A percentile compares a stretch with the other conserved stretches of the same genome.
These are phyloP conservation scores for Eleusine indica DNA, from an alignment of 176 grass and related monocot genomes.

Conservation along the genomic window DNA sequence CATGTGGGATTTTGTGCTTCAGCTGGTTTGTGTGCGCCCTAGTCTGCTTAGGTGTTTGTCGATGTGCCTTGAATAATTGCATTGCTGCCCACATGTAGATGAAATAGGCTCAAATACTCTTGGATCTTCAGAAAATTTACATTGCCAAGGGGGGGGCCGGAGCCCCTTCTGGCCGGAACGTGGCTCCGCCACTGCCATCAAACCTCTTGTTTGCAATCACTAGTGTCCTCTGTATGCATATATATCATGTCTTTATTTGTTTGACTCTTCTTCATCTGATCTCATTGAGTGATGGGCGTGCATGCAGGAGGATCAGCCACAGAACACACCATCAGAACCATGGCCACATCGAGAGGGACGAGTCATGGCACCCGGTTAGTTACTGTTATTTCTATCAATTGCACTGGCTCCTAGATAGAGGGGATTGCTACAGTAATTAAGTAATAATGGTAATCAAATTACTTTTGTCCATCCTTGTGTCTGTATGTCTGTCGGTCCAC, in stretches of 20 bases:
- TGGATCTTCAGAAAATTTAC: too few relatives aligned
- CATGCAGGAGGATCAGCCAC: conserved; percentile 91
- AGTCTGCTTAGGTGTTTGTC: too few relatives aligned
- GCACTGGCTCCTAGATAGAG: neutral
- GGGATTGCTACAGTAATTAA: neutral
- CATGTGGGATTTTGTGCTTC: too few relatives aligned
- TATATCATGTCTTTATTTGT: neutral
- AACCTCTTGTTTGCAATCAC: neutral
- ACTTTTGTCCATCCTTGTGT: neutral
- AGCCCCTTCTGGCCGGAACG: too few relatives aligned
- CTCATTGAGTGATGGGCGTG: neutral
- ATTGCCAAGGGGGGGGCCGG: too few relatives aligned
- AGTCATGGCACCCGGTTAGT: conserved; percentile 93
- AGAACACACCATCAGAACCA: conserved; percentile 93
- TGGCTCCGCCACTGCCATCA: neutral
- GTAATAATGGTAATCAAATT: neutral
- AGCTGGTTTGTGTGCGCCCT: too few relatives aligned
- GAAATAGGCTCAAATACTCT: too few relatives aligned
- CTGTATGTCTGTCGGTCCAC: neutral
- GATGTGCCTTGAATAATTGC: too few relatives aligned
- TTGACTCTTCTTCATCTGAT: neutral
- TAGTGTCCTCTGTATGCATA: neutral
- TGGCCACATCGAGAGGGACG: conserved; percentile 81
- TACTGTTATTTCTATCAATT: neutral
- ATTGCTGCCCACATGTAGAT: too few relatives aligned